Conservation (phyloP, 352 stramenopile species). For the Globisporangium spiculum region DNA sequence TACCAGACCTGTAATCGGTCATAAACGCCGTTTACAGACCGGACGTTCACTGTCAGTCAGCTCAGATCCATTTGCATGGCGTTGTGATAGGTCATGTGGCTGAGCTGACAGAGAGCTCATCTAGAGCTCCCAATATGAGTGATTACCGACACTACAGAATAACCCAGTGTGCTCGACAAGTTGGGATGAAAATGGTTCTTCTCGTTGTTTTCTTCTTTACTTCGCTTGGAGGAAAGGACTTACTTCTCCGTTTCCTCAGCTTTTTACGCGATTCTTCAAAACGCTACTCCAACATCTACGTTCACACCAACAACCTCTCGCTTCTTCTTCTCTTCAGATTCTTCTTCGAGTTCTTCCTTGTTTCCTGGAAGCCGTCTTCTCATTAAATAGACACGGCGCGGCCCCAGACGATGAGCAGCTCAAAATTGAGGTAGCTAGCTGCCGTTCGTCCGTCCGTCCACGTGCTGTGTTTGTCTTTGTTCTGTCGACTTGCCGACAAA, state of each 20-base stretch:
- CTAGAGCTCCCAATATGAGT: not conserved
- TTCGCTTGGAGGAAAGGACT: not conserved
- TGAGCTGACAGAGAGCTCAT: not conserved
- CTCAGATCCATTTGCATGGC: not conserved
- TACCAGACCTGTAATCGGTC: not conserved
- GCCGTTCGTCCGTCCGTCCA: not conserved
- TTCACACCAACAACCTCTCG: not conserved
- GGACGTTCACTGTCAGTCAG: not conserved
- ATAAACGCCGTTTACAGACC: not conserved
- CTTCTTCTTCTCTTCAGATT: not conserved
- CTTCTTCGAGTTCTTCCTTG: not conserved
- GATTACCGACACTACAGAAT: no score
- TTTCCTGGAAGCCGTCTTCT: not conserved
- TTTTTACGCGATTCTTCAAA: not conserved
- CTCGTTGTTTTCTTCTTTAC: not conserved
- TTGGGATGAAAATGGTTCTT: not conserved
- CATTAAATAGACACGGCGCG: slow-evolving; percentile 10
- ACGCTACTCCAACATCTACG: slow-evolving; percentile 2
- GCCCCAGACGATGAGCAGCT: not conserved
- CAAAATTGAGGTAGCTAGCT: not conserved
- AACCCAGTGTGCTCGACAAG: no score
- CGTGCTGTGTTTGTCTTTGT: not conserved
- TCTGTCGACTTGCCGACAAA: not conserved
- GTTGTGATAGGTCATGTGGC: not conserved
- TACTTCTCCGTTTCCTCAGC: not conserved